Percentiles rank a stretch among this genome's conserved stretches.
phyloP scores from a whole-genome alignment of 257 asterid species.

The Primulina huaijiensis region DNA sequence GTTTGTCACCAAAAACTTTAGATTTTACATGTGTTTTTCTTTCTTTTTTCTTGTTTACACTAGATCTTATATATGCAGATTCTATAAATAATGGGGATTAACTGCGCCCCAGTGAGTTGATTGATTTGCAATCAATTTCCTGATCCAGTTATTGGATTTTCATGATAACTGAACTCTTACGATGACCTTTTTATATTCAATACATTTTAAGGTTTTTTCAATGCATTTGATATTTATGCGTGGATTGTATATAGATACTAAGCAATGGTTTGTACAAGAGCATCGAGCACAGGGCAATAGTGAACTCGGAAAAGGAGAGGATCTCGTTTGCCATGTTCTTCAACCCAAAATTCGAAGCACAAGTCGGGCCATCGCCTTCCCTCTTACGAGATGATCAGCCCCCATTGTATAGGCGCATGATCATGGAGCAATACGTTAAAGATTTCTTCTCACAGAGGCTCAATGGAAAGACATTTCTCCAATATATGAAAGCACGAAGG shows the following conservation, averaged over 20 bases:
- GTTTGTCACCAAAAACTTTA: constrained; percentile 21
- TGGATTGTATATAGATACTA: constrained; percentile 33
- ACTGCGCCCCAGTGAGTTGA: no score
- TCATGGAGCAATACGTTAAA: constrained; percentile 42
- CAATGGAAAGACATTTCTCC: constrained; percentile 47
- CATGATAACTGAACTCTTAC: no score
- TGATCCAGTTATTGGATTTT: no score
- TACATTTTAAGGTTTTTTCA: no score
- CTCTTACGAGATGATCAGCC: constrained; percentile 19
- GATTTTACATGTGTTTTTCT: constrained; percentile 7
- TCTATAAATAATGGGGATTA: no score
- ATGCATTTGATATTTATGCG: neutral
- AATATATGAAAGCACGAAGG: constrained; percentile 37
- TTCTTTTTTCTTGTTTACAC: no score
- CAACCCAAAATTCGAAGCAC: constrained; percentile 50
- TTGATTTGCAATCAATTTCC: no score
- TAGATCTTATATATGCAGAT: no score
- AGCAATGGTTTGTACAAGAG: constrained; percentile 72
- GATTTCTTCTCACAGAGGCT: constrained; percentile 58
- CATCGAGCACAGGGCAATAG: constrained; percentile 59
- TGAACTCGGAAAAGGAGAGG: constrained; percentile 56
- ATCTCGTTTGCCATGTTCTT: constrained; percentile 58
- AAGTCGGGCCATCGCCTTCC: constrained; percentile 48
- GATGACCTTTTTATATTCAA: no score
- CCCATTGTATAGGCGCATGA: constrained; percentile 37